Base-by-base conservation (phyloP, 2,329 filamentous ascomycete genomes). In the Colletotrichum sansevieriae region DNA sequence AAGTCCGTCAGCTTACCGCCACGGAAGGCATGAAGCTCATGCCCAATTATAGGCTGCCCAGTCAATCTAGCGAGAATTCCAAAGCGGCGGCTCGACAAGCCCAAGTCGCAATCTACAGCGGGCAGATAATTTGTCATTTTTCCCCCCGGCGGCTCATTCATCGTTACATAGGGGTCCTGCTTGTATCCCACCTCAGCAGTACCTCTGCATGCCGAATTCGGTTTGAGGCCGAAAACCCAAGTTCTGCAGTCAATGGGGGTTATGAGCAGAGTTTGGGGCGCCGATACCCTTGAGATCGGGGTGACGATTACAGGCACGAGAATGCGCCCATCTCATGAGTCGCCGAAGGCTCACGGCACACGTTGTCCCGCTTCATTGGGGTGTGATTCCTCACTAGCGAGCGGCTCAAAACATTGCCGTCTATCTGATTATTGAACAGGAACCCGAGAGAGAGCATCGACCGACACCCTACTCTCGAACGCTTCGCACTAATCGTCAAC, bases 1-100 rank as follows among this genome's bases (percentile, higher is more conserved):
- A 54, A 65, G 46, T 39, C 61, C 47, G 61, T 68, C 61, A 68
- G 60, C 60, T 65, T 68, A 68, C 46, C 55, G 33, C 39, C 10
- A 41, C 25, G 15, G 29, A 6, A 18, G 2, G 9, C 20, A 15
- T 46, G 12, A 41, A 54, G 44, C 52, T 54, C 52, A 65, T 65
- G 65, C 29, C 22, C 13, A 46, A 58, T 12, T 54, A 18, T 18
- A n/a, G 35, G 22, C 59, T 44, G 59, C 35, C 20, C n/a, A 43
- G 29, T 29, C 5, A 37, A 15, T 18, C 20, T 29, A 46, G 39
- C 55, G 41, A 18, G 49, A 54, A 18, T 13, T 52, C 18, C 55
- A 41, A 44, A 47, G n/a, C n/a, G 46, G 44, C 37, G 22, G 29
- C 37, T 43, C 33, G 51, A 63, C 29, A 33, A 20, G n/a, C 35